These are phyloP conservation scores for Lactarius psammicola DNA, from an alignment of 768 basidiomycete species.

Conservation along the genomic window DNA sequence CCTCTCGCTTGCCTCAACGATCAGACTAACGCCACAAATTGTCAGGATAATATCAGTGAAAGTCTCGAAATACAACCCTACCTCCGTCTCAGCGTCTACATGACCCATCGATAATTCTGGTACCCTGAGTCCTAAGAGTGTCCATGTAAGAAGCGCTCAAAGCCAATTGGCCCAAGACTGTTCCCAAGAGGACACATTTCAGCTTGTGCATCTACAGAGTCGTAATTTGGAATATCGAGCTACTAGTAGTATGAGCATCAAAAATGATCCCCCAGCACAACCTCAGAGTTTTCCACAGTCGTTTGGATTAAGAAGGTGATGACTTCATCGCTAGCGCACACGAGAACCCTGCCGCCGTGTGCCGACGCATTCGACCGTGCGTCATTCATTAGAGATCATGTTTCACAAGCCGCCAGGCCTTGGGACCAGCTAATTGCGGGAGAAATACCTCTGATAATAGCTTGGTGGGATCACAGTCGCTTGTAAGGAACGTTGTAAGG, in stretches of 20 bases:
- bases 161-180: background rate
- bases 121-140: slow-evolving; percentile 35
- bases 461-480: background rate
- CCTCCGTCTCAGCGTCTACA: slow-evolving; percentile 43
- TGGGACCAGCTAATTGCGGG: background rate
- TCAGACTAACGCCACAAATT: slow-evolving; percentile 40
- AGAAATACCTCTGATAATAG: background rate
- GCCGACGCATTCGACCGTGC: background rate
- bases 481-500: background rate
- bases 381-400: background rate
- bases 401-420: background rate
- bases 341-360: background rate
- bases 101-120: slow-evolving; percentile 40
- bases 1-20: slow-evolving; percentile 49
- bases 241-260: slow-evolving; percentile 44
- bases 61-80: slow-evolving; percentile 46
- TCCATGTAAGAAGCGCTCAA: slow-evolving; percentile 40
- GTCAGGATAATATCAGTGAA: slow-evolving; percentile 19
- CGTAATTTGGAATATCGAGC: slow-evolving; percentile 20
- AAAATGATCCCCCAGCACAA: slow-evolving; percentile 52
- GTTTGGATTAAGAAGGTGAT: background rate
- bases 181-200: background rate
- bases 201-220: slow-evolving; percentile 29
- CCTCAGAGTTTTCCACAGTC: slow-evolving; percentile 32
- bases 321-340: background rate